Conservation (phyloP, 1,284 basidiomycete species). For the Bondarzewia mesenterica region DNA sequence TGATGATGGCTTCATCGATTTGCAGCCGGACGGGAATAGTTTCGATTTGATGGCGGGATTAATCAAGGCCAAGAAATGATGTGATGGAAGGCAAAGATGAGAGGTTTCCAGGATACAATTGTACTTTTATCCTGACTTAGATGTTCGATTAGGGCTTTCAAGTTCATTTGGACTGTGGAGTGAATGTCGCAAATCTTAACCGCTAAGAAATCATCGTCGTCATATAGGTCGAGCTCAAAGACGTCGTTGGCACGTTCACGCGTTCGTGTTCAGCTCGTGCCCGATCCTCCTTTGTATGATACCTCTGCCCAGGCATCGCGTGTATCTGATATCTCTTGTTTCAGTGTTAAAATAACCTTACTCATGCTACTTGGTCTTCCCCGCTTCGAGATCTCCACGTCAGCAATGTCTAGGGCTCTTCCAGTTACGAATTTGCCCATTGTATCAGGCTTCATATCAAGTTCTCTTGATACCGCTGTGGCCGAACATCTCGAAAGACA, state of each 20-base stretch:
- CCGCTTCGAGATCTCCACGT: constrained; percentile 64
- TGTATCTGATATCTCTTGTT: constrained; percentile 19
- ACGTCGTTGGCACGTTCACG: constrained; percentile 66
- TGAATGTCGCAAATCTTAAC: too few relatives aligned
- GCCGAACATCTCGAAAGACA: constrained; percentile 47
- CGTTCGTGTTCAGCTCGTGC: constrained; percentile 75
- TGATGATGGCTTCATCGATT: constrained; percentile 40
- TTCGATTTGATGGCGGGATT: constrained; percentile 93
- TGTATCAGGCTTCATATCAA: constrained; percentile 70
- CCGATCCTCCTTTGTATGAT: constrained; percentile 57
- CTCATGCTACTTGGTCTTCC: constrained; percentile 78
- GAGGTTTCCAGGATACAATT: too few relatives aligned
- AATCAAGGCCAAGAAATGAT: constrained; percentile 57
- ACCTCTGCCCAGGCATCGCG: constrained; percentile 9
- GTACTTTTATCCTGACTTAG: too few relatives aligned
- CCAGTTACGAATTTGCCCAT: constrained; percentile 77
- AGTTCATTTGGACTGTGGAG: too few relatives aligned
- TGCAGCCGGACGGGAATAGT: constrained; percentile 95
- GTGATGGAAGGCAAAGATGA: too few relatives aligned
- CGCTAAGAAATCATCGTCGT: too few relatives aligned
- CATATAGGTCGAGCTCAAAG: constrained; percentile 80
- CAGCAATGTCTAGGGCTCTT: constrained; percentile 59
- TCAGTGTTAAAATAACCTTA: constrained; percentile 29
- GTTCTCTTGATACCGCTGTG: constrained; percentile 63
- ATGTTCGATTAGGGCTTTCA: too few relatives aligned